phyloP scores from a whole-genome alignment of 495 filamentous ascomycete species.

The Trichoderma virens region DNA sequence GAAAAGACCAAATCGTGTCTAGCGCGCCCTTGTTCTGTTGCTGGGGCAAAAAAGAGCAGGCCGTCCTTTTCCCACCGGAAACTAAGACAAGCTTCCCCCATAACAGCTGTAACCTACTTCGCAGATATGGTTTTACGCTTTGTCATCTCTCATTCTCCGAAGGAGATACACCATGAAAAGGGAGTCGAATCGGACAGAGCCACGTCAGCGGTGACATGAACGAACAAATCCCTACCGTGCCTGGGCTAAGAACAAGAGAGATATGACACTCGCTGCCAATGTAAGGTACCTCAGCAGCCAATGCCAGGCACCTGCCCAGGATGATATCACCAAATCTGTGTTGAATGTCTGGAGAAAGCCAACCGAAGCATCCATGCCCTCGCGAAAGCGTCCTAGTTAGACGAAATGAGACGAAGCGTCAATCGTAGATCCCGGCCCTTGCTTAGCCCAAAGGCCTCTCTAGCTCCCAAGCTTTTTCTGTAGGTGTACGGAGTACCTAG shows the following conservation, averaged over 20 bases:
- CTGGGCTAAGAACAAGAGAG: neutral
- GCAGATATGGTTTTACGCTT: neutral
- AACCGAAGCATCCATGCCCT: neutral
- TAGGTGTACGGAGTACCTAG: too few species aligned
- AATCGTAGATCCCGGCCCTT: constrained; percentile 6
- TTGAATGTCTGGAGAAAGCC: constrained; percentile 7
- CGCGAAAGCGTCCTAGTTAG: neutral
- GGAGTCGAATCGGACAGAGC: neutral
- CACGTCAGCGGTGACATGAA: neutral
- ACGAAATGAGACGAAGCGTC: constrained; percentile 7
- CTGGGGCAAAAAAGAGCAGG: neutral
- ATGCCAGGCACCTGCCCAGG: neutral
- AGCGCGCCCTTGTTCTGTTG: constrained; percentile 6
- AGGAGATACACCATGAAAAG: neutral
- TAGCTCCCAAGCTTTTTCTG: too few species aligned
- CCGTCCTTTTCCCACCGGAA: neutral
- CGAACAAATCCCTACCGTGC: neutral
- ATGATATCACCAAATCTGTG: neutral
- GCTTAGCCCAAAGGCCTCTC: constrained; percentile 2
- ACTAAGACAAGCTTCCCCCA: constrained; percentile 3
- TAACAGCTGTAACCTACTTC: neutral
- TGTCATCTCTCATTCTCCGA: neutral
- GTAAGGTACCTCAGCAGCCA: neutral
- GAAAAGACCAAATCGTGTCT: neutral
- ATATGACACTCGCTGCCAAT: neutral